Evolutionary conservation across 352 stramenopile species (phyloP), one percentile per base, ranked within the genome.

Genomic region (Globisporangium lucens): DNA sequence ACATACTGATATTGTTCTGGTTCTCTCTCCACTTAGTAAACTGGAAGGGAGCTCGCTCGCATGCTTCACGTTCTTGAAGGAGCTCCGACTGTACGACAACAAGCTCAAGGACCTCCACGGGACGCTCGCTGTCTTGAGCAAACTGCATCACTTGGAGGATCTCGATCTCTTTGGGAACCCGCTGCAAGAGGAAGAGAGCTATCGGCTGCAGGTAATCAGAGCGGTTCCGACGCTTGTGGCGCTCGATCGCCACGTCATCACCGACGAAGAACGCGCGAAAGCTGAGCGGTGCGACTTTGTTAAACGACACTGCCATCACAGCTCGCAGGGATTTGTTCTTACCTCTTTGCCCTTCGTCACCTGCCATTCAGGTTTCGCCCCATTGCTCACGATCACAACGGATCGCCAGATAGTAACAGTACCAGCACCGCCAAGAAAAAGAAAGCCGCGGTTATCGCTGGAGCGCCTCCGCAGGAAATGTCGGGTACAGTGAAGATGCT

Each of bases 101-200:
- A 76, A 78, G n/a, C 75, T 97, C 30, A 80, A 80, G 46, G 83
- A 96, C 53, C 77, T 97, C 2, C 67, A 92, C 15, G 61, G 68
- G 15, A 79, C 75, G 9, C 64, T 96, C 30, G 55, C 67, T 5
- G 66, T 87, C 8, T 57, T 96, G 12, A 74, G 71, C 46, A 72
- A 83, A 20, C 67, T 95, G 29, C 76, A 82, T 1, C 83, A 89
- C 59, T 73, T 97, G 35, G 59, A 89, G 56, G 78, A 89, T 36
- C 75, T 97, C 36, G 87, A 96, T 67, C 68, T 97, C 30, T 94
- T 91, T 62, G 85, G 72, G 17, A 97, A 97, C 55, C 85, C 89
- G 9, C 56, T 96, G 5, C 76, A 80, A 0, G 83, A 94, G 58
- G 86, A 97, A 73, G 87, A 90, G 41, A 91, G 89, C 49, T 97